phyloP scores from a whole-genome alignment of 345 rosid genomes.

The Carallia brachiata region DNA sequence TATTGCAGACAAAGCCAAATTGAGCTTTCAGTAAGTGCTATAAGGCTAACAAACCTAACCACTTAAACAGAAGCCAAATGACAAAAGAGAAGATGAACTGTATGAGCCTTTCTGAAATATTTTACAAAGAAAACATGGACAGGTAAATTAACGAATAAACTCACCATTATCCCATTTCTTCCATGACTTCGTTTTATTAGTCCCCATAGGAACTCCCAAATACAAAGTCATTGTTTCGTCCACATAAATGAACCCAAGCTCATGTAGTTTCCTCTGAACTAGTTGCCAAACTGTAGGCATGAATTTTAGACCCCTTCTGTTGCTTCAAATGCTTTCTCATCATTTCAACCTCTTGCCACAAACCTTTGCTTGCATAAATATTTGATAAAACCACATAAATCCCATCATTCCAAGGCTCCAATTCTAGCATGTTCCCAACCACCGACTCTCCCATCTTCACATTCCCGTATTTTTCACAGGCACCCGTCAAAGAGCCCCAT shows the following conservation, averaged over 20 bases:
- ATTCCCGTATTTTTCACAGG: conserved; percentile 77
- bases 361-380: conserved; percentile 63
- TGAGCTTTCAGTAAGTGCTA: background rate
- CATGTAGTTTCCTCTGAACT: conserved; percentile 19
- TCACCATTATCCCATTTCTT: background rate
- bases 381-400: conserved; percentile 78
- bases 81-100: background rate
- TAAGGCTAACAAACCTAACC: background rate
- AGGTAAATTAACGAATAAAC: background rate
- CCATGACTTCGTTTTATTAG: too few species aligned
- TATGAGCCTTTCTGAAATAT: background rate
- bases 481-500: conserved; percentile 90
- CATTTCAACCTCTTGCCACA: conserved; percentile 82
- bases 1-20: background rate
- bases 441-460: conserved; percentile 87
- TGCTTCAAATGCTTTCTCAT: conserved; percentile 62
- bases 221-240: too few species aligned
- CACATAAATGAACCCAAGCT: too few species aligned
- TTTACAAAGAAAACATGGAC: background rate
- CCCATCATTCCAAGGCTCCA: conserved; percentile 87
- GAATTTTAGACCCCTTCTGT: conserved; percentile 50
- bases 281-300: conserved; percentile 61
- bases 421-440: conserved; percentile 54
- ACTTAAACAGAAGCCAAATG: background rate
- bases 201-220: too few species aligned